Percentiles rank a stretch among this genome's conserved stretches.
Evolutionary conservation across 495 filamentous ascomycete species (phyloP).

Genomic region (Collariella sp.): DNA sequence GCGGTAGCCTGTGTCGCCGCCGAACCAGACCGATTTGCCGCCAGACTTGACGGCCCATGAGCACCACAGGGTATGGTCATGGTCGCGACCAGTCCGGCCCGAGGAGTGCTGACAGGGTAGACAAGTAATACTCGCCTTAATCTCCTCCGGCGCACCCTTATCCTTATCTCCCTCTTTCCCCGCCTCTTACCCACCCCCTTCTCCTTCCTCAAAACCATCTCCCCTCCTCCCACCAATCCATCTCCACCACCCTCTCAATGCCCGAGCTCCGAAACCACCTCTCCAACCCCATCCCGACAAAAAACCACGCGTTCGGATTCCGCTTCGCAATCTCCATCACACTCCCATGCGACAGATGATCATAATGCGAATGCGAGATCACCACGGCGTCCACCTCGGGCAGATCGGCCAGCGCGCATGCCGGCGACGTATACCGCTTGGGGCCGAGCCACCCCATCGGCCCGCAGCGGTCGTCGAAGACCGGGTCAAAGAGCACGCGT

Average conservation of each 20-base stretch:
- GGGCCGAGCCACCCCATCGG: conserved; percentile 66
- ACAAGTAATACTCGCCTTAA: conserved; percentile 69
- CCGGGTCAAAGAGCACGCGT: conserved; percentile 89
- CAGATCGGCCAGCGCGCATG: conserved; percentile 71
- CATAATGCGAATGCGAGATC: conserved; percentile 92
- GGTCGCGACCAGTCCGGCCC: conserved; percentile 60
- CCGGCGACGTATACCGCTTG: conserved; percentile 70
- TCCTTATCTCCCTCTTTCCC: conserved; percentile 5
- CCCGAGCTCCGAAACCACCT: conserved; percentile 68
- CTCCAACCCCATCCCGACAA: conserved; percentile 81
- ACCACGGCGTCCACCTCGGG: conserved; percentile 80
- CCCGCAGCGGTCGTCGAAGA: conserved; percentile 81
- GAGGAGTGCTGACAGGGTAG: conserved; percentile 82
- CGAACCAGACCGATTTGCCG: conserved; percentile 67
- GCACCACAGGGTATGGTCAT: conserved; percentile 70
- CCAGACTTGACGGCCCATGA: conserved; percentile 77
- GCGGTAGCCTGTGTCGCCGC: conserved; percentile 74
- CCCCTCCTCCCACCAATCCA: conserved; percentile 94
- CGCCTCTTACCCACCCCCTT: conserved; percentile 11
- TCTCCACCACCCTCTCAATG: conserved; percentile 67
- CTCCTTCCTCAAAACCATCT: conserved; percentile 50
- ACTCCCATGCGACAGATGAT: conserved; percentile 74
- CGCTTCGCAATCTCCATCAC: conserved; percentile 59
- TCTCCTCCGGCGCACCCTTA: conserved; percentile 25
- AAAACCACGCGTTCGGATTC: conserved; percentile 78